Evolutionary conservation across 176 grass and related monocot species (phyloP).

Genomic region (Oryza meridionalis): DNA sequence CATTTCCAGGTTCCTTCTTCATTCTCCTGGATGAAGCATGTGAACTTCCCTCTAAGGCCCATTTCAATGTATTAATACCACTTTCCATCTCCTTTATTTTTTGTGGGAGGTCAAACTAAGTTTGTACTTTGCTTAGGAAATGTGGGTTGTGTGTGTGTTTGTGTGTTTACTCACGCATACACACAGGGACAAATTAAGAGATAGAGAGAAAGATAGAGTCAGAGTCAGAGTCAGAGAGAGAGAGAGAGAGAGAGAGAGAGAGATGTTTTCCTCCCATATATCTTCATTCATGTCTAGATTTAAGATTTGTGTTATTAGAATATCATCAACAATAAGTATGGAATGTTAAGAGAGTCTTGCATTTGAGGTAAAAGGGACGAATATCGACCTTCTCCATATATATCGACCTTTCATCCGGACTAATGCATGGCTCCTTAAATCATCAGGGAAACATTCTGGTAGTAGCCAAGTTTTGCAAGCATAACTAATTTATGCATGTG

Average conservation of each 20-base stretch:
- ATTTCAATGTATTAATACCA: background rate
- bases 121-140: background rate
- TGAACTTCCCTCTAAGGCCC: background rate
- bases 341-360: background rate
- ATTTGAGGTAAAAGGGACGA: background rate
- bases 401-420: background rate
- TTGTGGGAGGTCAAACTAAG: background rate
- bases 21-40: background rate
- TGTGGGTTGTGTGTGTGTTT: background rate
- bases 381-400: background rate
- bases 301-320: background rate
- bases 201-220: background rate
- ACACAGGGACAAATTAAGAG: background rate
- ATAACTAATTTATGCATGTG: background rate
- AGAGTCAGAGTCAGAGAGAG: too few species aligned
- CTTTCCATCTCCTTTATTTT: background rate
- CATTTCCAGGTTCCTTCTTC: background rate
- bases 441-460: background rate
- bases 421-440: background rate
- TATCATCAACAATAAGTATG: background rate
- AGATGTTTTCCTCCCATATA: background rate
- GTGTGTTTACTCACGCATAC: background rate
- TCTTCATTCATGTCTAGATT: background rate
- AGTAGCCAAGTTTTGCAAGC: background rate
- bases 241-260: too few species aligned